Conservation (phyloP, 2,329 filamentous ascomycete species). For the Nemania serpens region DNA sequence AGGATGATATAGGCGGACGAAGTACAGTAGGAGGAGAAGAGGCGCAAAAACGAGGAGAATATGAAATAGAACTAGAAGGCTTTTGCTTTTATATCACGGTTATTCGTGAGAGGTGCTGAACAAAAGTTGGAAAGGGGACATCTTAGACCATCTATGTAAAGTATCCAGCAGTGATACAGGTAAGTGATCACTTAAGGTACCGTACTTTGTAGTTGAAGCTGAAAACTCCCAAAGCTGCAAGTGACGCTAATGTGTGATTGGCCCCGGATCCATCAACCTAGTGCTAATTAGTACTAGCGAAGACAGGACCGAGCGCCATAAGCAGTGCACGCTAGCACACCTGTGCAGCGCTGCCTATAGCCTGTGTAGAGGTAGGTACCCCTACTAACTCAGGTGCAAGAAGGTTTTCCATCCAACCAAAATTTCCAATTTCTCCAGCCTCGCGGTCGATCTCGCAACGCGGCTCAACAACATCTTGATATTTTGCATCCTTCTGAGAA, state of each 20-base stretch:
- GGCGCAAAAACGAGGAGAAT: not conserved
- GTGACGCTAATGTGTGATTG: conserved; percentile 21
- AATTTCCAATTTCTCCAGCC: conserved; percentile 43
- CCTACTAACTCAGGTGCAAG: too few relatives aligned
- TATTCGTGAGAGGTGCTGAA: not conserved
- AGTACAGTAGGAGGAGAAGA: not conserved
- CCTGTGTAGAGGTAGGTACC: not conserved
- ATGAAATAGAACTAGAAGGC: not conserved
- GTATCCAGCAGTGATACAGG: too few relatives aligned
- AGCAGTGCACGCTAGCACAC: too few relatives aligned
- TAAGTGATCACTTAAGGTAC: too few relatives aligned
- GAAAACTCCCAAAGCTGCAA: conserved; percentile 29
- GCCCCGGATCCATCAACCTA: not conserved
- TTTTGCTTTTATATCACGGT: not conserved
- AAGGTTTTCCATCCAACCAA: conserved; percentile 34
- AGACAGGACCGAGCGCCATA: too few relatives aligned
- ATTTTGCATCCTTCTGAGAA: conserved; percentile 26
- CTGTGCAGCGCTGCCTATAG: not conserved
- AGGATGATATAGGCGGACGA: not conserved
- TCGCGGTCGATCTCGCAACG: conserved; percentile 38
- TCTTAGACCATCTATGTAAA: not conserved
- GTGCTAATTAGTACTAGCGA: not conserved
- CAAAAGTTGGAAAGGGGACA: not conserved
- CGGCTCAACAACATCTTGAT: conserved; percentile 33
- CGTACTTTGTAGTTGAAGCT: conserved; percentile 6